Evolutionary conservation across 148 eudicot genomes (phyloP), one percentile per base, ranked within the genome.

Genomic region (Arbutus unedo): DNA sequence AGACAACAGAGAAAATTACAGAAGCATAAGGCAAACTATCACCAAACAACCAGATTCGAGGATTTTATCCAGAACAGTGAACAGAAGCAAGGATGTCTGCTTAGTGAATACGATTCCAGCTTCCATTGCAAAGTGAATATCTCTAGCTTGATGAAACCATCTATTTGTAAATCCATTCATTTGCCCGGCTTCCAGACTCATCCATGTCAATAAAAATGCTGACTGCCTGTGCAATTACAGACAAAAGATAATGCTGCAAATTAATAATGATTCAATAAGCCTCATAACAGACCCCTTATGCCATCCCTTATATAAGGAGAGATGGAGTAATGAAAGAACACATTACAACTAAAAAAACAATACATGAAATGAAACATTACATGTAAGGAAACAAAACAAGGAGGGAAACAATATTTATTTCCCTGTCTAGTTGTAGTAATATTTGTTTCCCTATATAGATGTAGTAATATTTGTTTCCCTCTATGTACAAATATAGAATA

Each of bases 151-250:
- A 11, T 64, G 18, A 53, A 57, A 43, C 41, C n/a, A 73, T 62
- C 83, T 86, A 90, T 85, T 95, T 95, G 93, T 95, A 95, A 70
- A 95, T 95, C 98, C 98, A 95, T 87, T 95, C 98, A 31, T 93
- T 91, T 47, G 98, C 90, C 62, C 98, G 97, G 49, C 96, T 94
- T 47, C 98, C 98, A 38, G 92, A 88, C 74, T 95, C 98, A 53
- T 95, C 98, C 98, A 95, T 91, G 85, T 93, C 97, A 71, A 95
- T 95, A 84, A 95, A 95, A 78, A 95, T 95, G 90, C 98, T 95
- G 47, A 95, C 97, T 31, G 98, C 98, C 98, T 95, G 93, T 82
- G 84, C 47, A 48, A 75, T 78, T 57, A 31, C 19, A 2, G 57
- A 71, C 44, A 57, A 8, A 25, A 16, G 4, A 23, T 62, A 16